Evolutionary conservation across 192 early-diverging fungal species (phyloP), one percentile per base, ranked within the genome.

Genomic region (Physocladia obscura): DNA sequence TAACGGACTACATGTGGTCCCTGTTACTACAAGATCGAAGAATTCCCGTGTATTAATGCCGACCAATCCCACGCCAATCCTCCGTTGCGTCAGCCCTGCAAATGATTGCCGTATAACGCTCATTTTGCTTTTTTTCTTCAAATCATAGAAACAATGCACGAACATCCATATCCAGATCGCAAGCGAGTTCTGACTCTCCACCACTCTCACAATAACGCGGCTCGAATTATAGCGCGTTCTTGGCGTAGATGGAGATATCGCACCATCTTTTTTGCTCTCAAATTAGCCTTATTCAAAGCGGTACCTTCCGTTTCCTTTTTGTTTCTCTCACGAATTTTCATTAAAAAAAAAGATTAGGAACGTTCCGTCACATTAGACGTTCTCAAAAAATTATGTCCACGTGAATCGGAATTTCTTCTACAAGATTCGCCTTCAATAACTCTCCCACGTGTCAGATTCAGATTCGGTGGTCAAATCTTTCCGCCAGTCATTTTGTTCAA

Each of bases 401-500:
- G 71, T 4, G 83, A 84, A 75, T 76, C 69, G n/a, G 74, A 76
- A 49, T 73, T 83, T 19, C 50, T 84, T 17, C n/a, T n/a, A n/a
- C n/a, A n/a, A n/a, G n/a, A n/a, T n/a, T 51, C 44, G 52, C 80
- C 82, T 62, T 81, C 81, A 8, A 74, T 77, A 15, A 55, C 76
- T 11, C 64, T 82, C 61, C 67, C 70, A 3, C 63, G 70, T 24
- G 67, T 84, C 24, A 69, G 83, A n/a, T 84, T 84, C 56, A 60
- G 82, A 73, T 84, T 84, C 34, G 80, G 76, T 17, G 83, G 83
- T 2, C 19, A 32, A 3, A 3, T 49, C 17, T 84, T 81, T 50
- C 83, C 83, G 27, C 83, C 83, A 24, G 67, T 57, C 1, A 84
- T 84, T 29, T 39, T 71, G 39, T 84, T 70, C 73, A 84, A 84